Base-by-base conservation (phyloP, 2,329 filamentous ascomycete genomes). In the Aulographum hederae region DNA sequence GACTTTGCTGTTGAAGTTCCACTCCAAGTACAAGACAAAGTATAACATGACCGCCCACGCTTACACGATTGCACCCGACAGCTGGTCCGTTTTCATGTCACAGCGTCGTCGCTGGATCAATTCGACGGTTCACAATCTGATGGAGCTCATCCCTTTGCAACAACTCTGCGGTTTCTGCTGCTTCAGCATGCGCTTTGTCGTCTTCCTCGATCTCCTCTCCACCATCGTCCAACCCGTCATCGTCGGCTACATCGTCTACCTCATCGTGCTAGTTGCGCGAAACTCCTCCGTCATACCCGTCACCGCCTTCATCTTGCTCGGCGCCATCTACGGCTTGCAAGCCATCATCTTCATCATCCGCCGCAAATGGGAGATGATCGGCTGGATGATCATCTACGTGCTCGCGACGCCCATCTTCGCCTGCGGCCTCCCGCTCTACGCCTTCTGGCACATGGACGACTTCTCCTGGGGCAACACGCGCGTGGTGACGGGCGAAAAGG, bases 371-470 rank as follows among this genome's bases (percentile, higher is more conserved):
- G 86, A 98, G 53, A 95, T 95, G 86, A 78, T 98, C 43, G 89
- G 86, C 21, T 98, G 89, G 89, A 94, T 98, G 84, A 65, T 98
- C 43, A 73, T 98, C 39, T 98, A 98, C 55, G 69, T 98, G 37
- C 39, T 89, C 18, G 86, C 89, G 33, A 78, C 92, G 38, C 86
- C 86, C 1, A 70, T 98, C 40, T 98, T 93, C 65, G 76, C 80
- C 27, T 82, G 92, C 39, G 84, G 69, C 36, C 67, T 98, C 28
- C 89, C 89, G 1, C 60, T 98, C 18, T 95, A 95, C 54, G 68
- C 86, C 31, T 98, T 98, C 69, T 98, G 89, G 89, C 71, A 94
- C 60, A 95, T 95, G 89, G 89, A 98, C 54, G 89, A 98, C 58
- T 98, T 98, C 69, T 80, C 78, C 46, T 98, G 89, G 89, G 89